Evolutionary conservation across 768 basidiomycete species (phyloP), one percentile per base, ranked within the genome.

Genomic region (Tylopilus felleus): DNA sequence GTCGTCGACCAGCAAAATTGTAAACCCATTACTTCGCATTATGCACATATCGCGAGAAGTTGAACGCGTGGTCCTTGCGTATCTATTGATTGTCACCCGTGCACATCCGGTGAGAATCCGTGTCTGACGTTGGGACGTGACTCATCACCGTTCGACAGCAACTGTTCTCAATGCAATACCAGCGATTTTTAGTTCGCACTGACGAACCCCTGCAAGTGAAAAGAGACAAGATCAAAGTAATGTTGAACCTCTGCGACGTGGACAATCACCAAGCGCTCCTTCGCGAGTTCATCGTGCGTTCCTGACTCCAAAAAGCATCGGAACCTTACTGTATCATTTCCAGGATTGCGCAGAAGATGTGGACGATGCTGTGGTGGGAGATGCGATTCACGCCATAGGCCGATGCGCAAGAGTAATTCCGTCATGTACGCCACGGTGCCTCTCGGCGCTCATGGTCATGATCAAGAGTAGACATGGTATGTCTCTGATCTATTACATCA

Each of bases 341-440:
- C 57, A 97, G 93, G 85, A 90, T 56, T 95, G 88, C 62, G 80
- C 86, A 1, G 85, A 90, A n/a, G 90, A 91, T 63, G 72, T 79
- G 0, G 82, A 94, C 50, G 88, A 92, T 61, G 58, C 63, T 3
- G 80, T 94, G 1, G 86, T 91, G 1, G 76, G 80, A 14, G 85
- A 83, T 28, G 81, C 93, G 1, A 84, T 97, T 42, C 75, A 77
- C 17, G 93, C 87, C 1, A 80, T 98, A 49, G 96, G 95, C 12
- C 78, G 75, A 56, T 86, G 87, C 60, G 89, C 93, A 1, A 74
- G 77, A 35, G 64, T 78, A 5, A 77, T 90, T 36, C 88, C 93
- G 0, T 84, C 86, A 22, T 81, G 83, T 22, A 78, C 81, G 2
- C 77, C 81, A 22, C 83, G 86, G 42, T 93, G 92, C 64, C 75